Evolutionary conservation across 345 rosid genomes (phyloP).

Genomic region (Clausena lansium): DNA sequence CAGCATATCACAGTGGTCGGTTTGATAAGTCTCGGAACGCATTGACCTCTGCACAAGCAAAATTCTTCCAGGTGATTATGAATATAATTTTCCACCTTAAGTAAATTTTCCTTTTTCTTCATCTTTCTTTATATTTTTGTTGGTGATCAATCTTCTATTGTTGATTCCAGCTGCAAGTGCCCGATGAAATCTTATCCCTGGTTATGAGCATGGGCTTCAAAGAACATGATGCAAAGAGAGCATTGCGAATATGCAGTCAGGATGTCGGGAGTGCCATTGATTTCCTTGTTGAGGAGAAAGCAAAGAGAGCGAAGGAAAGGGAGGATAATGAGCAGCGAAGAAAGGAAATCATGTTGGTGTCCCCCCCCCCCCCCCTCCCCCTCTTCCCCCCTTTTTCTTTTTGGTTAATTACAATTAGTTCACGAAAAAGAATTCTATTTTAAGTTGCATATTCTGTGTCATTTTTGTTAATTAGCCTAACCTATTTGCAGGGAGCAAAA

Average conservation of each 20-base stretch:
- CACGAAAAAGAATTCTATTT: not conserved
- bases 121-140: not conserved
- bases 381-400: too few relatives aligned
- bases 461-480: slow-evolving; percentile 5
- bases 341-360: slow-evolving; percentile 52
- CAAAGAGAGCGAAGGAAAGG: slow-evolving; percentile 46
- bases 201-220: slow-evolving; percentile 87
- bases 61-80: slow-evolving; percentile 61
- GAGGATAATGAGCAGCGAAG: slow-evolving; percentile 55
- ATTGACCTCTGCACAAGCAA: slow-evolving; percentile 73
- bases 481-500: slow-evolving; percentile 74
- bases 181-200: slow-evolving; percentile 72
- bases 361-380: too few relatives aligned
- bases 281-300: slow-evolving; percentile 76
- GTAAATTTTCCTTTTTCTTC: not conserved
- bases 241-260: slow-evolving; percentile 76
- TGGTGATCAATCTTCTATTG: slow-evolving; percentile 1
- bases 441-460: not conserved
- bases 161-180: slow-evolving; percentile 67
- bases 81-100: not conserved
- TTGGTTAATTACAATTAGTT: not conserved
- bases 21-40: slow-evolving; percentile 53
- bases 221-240: slow-evolving; percentile 72
- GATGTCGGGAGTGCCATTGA: slow-evolving; percentile 72
- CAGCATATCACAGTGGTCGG: slow-evolving; percentile 86